Base-by-base conservation (phyloP, 2,329 filamentous ascomycete genomes). In the Beauveria brongniartii region DNA sequence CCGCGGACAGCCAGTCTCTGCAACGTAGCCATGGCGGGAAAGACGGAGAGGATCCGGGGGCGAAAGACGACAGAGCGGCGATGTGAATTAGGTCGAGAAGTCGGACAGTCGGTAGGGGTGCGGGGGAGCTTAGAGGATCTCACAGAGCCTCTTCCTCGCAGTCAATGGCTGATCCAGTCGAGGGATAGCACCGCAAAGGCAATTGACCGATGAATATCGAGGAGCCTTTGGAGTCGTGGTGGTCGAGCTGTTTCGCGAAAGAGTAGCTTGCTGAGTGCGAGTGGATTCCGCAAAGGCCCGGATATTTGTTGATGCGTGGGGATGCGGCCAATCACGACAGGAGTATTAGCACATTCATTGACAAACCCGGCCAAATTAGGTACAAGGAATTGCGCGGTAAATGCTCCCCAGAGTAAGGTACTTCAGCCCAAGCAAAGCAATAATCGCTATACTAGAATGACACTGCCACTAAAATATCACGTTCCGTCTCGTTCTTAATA, bases 1-100 rank as follows among this genome's bases (percentile, higher is more conserved):
- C 84, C 81, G 76, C 81, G 83, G 81, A 85, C 82, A 75, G 87
- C 87, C 72, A 92, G 81, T 76, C 89, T 86, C 77, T 85, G 85
- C 72, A 92, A 79, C 69, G 85, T 81, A 75, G 88, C 82, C 89
- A 92, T 92, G 77, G 75, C 78, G 47, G 50, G 14, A 66, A 64
- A 66, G 67, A 69, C 66, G 67, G 65, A 65, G 65, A 65, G 65
- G 66, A 41, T 18, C 37, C 68, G 65, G 67, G 66, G 67, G 69
- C 65, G 65, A 66, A 61, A 64, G 67, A 64, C 65, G 63, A 67
- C 64, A 64, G 64, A 65, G 66, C 37, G 47, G 47, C 40, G 44
- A 22, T 51, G 28, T 40, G 34, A 14, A 28, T 46, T 16, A 16
- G 26, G 14, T 48, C 50, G 30, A 18, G 26, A 26, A 50, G 30